Percentiles rank a stretch among this genome's conserved stretches.
Evolutionary conservation across 2,329 filamentous ascomycete genomes (phyloP).

Genomic region (Colletotrichum simmondsii): DNA sequence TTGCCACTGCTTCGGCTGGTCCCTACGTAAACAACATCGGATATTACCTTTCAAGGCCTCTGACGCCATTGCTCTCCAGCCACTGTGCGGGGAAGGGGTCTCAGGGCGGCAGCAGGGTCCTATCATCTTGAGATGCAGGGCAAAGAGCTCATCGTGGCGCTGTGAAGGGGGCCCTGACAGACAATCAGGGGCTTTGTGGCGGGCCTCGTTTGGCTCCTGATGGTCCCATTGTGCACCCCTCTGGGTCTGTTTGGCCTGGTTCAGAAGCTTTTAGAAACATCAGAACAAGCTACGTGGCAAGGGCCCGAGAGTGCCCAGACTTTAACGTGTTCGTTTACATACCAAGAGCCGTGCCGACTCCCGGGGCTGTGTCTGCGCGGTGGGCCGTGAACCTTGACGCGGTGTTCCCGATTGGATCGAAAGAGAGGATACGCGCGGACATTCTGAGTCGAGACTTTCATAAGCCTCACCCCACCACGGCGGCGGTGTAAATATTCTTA

Average conservation of each 20-base stretch:
- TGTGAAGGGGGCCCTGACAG: not conserved
- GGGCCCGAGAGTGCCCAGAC: slow-evolving; percentile 27
- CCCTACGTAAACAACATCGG: slow-evolving; percentile 1
- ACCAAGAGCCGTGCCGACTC: slow-evolving; percentile 27
- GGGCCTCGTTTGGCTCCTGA: not conserved
- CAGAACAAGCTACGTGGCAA: slow-evolving; percentile 29
- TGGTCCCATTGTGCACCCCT: not conserved
- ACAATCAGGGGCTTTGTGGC: slow-evolving; percentile 9
- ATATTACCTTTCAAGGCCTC: slow-evolving; percentile 7
- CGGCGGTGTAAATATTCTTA: slow-evolving; percentile 31
- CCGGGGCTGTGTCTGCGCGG: slow-evolving; percentile 30
- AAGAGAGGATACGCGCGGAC: slow-evolving; percentile 30
- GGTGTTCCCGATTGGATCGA: slow-evolving; percentile 33
- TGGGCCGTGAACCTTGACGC: slow-evolving; percentile 33
- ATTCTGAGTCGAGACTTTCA: slow-evolving; percentile 27
- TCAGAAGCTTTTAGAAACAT: slow-evolving; percentile 16
- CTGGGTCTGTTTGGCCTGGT: not conserved
- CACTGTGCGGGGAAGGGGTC: slow-evolving; percentile 20
- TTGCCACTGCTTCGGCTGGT: slow-evolving; percentile 1
- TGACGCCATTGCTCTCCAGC: slow-evolving; percentile 11
- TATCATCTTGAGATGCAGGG: not conserved
- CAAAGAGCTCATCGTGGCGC: slow-evolving; percentile 10
- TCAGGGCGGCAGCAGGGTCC: slow-evolving; percentile 6
- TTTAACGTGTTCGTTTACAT: slow-evolving; percentile 21
- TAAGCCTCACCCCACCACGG: slow-evolving; percentile 30